Conservation (phyloP, 2,329 filamentous ascomycete species). For the Cladophialophora yegresii region DNA sequence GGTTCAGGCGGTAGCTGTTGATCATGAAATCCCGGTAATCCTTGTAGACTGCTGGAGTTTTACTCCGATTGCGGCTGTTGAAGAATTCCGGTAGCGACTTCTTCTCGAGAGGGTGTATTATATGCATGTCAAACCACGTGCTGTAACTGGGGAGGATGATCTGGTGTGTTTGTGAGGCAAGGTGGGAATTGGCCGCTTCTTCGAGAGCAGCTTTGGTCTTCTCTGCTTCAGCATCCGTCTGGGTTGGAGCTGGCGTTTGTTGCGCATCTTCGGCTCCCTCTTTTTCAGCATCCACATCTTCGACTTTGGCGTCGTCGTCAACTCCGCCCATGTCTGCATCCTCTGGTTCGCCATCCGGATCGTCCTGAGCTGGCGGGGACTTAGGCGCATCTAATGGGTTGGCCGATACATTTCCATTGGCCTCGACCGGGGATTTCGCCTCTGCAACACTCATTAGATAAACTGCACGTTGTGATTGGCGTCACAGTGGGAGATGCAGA, state of each 20-base stretch:
- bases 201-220: conserved; percentile 80
- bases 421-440: conserved; percentile 18
- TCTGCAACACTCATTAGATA: conserved; percentile 7
- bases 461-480: not conserved
- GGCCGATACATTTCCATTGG: conserved; percentile 15
- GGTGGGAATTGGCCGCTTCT: conserved; percentile 83
- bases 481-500: not conserved
- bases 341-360: conserved; percentile 56
- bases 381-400: conserved; percentile 60
- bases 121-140: conserved; percentile 98
- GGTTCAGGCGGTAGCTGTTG: conserved; percentile 96
- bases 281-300: conserved; percentile 43
- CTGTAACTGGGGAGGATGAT: conserved; percentile 98
- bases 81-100: conserved; percentile 98
- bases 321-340: conserved; percentile 81
- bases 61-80: conserved; percentile 96
- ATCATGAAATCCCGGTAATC: conserved; percentile 99
- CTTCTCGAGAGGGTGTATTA: conserved; percentile 84
- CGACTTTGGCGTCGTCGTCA: conserved; percentile 48
- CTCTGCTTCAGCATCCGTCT: conserved; percentile 58
- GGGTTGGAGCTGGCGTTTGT: conserved; percentile 43
- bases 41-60: conserved; percentile 95
- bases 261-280: conserved; percentile 47
- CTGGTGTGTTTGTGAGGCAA: conserved; percentile 89
- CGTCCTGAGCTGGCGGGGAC: conserved; percentile 64